Evolutionary conservation across 164 flowering plant species (phyloP), one percentile per base, ranked within the genome.

Genomic region (Umbellularia californica): DNA sequence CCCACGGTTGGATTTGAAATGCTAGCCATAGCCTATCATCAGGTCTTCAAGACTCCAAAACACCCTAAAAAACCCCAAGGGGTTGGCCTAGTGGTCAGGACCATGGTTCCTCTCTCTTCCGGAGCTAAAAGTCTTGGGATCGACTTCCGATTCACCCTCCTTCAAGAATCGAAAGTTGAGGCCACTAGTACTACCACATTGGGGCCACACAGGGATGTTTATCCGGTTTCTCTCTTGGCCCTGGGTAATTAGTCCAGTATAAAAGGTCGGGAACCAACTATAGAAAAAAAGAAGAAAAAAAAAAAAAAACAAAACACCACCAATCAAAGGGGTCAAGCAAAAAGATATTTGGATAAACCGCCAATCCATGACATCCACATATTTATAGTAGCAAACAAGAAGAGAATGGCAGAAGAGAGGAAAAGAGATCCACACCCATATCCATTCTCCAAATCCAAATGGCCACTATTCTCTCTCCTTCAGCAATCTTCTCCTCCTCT

Each of bases 391-490:
- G 47, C 47, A 28, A 28, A 33, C 70, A 28, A 67, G 50, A n/a
- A 30, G 35, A 30, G 35, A 33, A 67, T 1, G 11, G 50, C 7
- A 67, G 50, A 67, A 33, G 50, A 25, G 50, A 67, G 33, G 17
- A 47, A 50, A 69, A 25, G 5, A 22, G 5, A 19, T 3, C 52
- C 71, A 33, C 71, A 41, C 10, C 47, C 47, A 7, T 11, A 9
- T 11, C 47, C 47, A 5, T 9, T 76, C 76, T 70, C 72, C 47
- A 50, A 68, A 6, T 22, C 41, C 67, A 35, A 41, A 91, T 91
- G 95, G 90, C 93, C 28, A 80, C 90, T 74, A 73, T 84, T 20
- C 79, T 84, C 83, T 88, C 93, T 15, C 82, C 90, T 10, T 75
- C 86, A 3, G 79, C 88, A 78, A 47, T 84, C 78, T 30, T 83